Conservation (phyloP, 257 asterid species). For the Orobanche coerulescens region DNA sequence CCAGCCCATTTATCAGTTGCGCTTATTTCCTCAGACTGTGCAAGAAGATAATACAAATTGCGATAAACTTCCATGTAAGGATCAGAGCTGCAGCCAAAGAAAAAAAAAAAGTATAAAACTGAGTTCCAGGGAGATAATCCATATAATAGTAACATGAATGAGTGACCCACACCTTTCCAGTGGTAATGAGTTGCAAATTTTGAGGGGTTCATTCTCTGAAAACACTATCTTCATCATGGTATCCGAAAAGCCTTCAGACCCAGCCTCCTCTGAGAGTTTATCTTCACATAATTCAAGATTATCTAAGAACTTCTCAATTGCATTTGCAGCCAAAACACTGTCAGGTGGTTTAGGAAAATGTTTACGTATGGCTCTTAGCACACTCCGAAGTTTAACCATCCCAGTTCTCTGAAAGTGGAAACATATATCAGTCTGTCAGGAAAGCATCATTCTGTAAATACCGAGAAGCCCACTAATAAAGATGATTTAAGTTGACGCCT, state of each 20-base stretch:
- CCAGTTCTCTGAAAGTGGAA: slow-evolving; percentile 63
- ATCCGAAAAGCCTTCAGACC: slow-evolving; percentile 66
- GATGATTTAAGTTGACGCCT: slow-evolving; percentile 9
- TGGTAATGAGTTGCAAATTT: slow-evolving; percentile 42
- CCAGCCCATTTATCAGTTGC: slow-evolving; percentile 99
- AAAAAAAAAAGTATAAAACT: slow-evolving; percentile 14
- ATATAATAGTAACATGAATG: slow-evolving; percentile 10
- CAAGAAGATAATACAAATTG: slow-evolving; percentile 83
- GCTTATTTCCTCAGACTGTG: slow-evolving; percentile 83
- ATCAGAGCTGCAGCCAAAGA: slow-evolving; percentile 65
- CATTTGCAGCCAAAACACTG: slow-evolving; percentile 65
- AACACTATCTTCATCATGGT: slow-evolving; percentile 50
- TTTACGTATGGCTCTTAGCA: slow-evolving; percentile 86
- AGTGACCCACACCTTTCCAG: slow-evolving; percentile 43
- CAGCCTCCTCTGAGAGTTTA: slow-evolving; percentile 77
- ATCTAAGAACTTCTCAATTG: slow-evolving; percentile 86
- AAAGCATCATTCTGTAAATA: slow-evolving; percentile 15
- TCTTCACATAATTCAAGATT: slow-evolving; percentile 83
- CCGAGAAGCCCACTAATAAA: slow-evolving; percentile 2
- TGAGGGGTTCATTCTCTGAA: slow-evolving; percentile 48
- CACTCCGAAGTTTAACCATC: slow-evolving; percentile 74
- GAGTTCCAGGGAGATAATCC: slow-evolving; percentile 20
- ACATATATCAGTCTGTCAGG: slow-evolving; percentile 24
- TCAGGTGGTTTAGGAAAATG: slow-evolving; percentile 95
- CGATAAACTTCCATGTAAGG: slow-evolving; percentile 75